A percentile compares a stretch with the other conserved stretches of the same genome.
Conservation (phyloP, 805 yeast species). For the Yamadazyma ubonensis region DNA sequence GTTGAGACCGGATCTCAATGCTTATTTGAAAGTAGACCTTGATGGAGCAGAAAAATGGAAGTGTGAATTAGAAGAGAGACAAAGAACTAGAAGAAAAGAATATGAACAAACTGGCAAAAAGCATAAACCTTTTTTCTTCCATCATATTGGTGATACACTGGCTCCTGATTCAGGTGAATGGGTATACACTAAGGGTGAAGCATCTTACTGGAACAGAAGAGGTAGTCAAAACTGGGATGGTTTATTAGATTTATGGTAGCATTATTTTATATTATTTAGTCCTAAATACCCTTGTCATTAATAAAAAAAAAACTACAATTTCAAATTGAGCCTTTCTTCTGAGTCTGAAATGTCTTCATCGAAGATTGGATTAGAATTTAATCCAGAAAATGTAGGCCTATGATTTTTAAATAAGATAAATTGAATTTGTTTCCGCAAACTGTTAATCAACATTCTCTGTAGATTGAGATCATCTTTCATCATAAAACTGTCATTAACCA, state of each 20-base stretch:
- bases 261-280: neutral
- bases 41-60: constrained; percentile 74
- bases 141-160: constrained; percentile 32
- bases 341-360: constrained; percentile 30
- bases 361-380: constrained; percentile 9
- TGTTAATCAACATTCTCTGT: constrained; percentile 44
- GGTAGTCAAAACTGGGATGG: constrained; percentile 60
- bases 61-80: constrained; percentile 69
- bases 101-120: constrained; percentile 44
- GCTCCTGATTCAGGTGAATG: constrained; percentile 48
- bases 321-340: constrained; percentile 37
- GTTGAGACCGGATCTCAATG: constrained; percentile 78
- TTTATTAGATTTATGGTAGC: constrained; percentile 55
- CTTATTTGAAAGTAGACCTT: constrained; percentile 67
- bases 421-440: constrained; percentile 51
- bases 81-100: constrained; percentile 70
- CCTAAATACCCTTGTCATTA: neutral
- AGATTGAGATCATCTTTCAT: constrained; percentile 48
- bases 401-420: constrained; percentile 46
- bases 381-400: constrained; percentile 19
- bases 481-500: constrained; percentile 37
- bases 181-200: constrained; percentile 55
- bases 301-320: constrained; percentile 19
- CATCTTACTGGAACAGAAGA: constrained; percentile 80
- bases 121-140: constrained; percentile 66